Evolutionary conservation across 2,329 filamentous ascomycete species (phyloP).

Genomic region (Microsporum ferrugineum): DNA sequence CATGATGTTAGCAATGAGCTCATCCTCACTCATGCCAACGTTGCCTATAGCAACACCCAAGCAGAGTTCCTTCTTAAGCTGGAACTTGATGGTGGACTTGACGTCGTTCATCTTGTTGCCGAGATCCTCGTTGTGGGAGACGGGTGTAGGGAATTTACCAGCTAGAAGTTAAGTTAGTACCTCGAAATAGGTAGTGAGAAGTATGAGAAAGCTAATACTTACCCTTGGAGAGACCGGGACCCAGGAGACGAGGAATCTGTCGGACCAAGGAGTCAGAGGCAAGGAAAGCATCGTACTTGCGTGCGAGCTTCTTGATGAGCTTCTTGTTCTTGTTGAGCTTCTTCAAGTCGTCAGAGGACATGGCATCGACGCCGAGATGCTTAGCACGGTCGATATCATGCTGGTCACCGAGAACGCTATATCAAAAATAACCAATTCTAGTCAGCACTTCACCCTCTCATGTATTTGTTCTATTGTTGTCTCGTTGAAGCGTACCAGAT

Average conservation of each 20-base stretch:
- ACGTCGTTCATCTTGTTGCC: constrained; percentile 94
- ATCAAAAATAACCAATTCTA: constrained; percentile 12
- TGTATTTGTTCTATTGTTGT: background rate
- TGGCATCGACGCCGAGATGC: constrained; percentile 96
- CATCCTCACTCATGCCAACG: constrained; percentile 92
- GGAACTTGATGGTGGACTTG: constrained; percentile 99
- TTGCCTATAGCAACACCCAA: constrained; percentile 99
- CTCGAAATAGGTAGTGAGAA: too few species aligned
- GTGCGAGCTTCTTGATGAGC: constrained; percentile 99
- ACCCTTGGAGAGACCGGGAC: constrained; percentile 96
- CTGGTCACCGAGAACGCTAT: constrained; percentile 74
- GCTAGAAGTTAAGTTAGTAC: constrained; percentile 44
- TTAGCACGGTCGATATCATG: constrained; percentile 99
- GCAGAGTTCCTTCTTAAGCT: constrained; percentile 99
- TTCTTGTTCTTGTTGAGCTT: constrained; percentile 99
- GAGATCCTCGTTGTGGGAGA: constrained; percentile 94
- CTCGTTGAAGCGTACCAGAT: constrained; percentile 51
- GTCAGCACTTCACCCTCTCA: background rate
- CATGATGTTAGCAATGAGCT: constrained; percentile 98
- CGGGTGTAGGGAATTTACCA: constrained; percentile 98
- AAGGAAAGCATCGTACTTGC: constrained; percentile 99
- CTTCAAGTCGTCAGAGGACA: constrained; percentile 98
- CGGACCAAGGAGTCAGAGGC: constrained; percentile 97
- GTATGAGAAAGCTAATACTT: constrained; percentile 25
- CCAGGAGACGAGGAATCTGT: constrained; percentile 99